These are phyloP conservation scores for Proteromonas lacertae DNA, from an alignment of 352 stramenopile genomes.

Conservation along the genomic window DNA sequence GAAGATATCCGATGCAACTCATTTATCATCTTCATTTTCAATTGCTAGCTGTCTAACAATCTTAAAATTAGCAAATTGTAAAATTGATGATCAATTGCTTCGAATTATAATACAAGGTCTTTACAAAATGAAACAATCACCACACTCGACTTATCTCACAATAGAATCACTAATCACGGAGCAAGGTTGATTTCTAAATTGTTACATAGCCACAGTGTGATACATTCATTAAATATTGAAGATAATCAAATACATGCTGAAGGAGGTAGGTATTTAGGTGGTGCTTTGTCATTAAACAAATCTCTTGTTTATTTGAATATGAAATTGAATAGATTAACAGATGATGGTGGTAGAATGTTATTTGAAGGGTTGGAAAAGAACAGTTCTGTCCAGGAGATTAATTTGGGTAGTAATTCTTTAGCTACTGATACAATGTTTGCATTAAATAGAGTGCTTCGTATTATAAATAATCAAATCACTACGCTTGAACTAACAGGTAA, in stretches of 20 bases:
- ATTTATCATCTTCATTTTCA: conserved; percentile 41
- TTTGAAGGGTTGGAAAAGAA: conserved; percentile 35
- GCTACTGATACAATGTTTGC: too few species aligned
- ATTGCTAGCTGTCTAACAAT: conserved; percentile 35
- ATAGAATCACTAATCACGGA: conserved; percentile 64
- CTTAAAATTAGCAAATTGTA: conserved; percentile 32
- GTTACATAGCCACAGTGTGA: conserved; percentile 36
- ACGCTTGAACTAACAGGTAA: too few species aligned
- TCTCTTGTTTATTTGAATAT: conserved; percentile 47
- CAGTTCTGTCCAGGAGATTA: conserved; percentile 23
- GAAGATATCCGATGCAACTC: conserved; percentile 61
- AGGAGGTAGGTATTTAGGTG: conserved; percentile 34
- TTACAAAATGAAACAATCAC: conserved; percentile 58
- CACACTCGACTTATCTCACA: conserved; percentile 59
- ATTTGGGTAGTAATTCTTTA: conserved; percentile 31
- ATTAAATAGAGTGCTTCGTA: too few species aligned
- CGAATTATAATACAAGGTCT: conserved; percentile 63
- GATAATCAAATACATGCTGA: conserved; percentile 68
- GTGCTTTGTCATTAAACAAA: conserved; percentile 46
- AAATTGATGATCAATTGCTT: conserved; percentile 57
- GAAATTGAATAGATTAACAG: conserved; percentile 45
- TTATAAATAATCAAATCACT: too few species aligned
- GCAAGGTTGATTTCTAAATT: conserved; percentile 45
- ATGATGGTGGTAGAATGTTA: conserved; percentile 45
- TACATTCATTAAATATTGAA: conserved; percentile 41